Evolutionary conservation across 768 basidiomycete genomes (phyloP).

Genomic region (Leccinum boreale): DNA sequence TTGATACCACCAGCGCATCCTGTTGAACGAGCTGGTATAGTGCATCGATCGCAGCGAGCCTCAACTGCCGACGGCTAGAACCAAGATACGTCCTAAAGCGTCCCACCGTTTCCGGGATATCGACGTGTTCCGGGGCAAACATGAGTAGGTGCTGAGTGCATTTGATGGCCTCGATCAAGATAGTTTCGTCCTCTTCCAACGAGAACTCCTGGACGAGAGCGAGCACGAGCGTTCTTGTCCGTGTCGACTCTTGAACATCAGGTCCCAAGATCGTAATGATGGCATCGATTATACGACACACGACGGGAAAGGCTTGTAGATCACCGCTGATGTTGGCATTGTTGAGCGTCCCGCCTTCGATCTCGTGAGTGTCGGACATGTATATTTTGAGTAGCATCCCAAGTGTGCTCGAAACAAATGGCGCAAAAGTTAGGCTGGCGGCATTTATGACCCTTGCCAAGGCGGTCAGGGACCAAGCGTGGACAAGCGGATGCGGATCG

Average conservation of each 20-base stretch:
- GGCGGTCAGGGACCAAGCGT: slow-evolving; percentile 88
- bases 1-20: slow-evolving; percentile 88
- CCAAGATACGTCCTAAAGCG: slow-evolving; percentile 77
- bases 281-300: slow-evolving; percentile 90
- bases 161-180: slow-evolving; percentile 90
- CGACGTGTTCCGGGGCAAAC: slow-evolving; percentile 84
- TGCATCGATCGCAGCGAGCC: slow-evolving; percentile 92
- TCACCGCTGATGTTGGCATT: slow-evolving; percentile 89
- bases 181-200: slow-evolving; percentile 80
- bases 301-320: slow-evolving; percentile 85
- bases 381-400: slow-evolving; percentile 91
- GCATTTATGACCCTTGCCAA: slow-evolving; percentile 86
- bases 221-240: slow-evolving; percentile 76
- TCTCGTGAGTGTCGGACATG: slow-evolving; percentile 85
- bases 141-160: slow-evolving; percentile 97
- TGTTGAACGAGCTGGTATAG: slow-evolving; percentile 96
- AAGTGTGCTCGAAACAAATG: slow-evolving; percentile 83
- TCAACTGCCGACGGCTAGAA: slow-evolving; percentile 79
- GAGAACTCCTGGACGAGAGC: slow-evolving; percentile 85
- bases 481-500: slow-evolving; percentile 95
- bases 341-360: slow-evolving; percentile 80
- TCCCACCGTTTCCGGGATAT: slow-evolving; percentile 75
- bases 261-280: slow-evolving; percentile 93
- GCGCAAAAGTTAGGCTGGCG: slow-evolving; percentile 87
- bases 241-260: slow-evolving; percentile 85